A percentile compares a stretch with the other conserved stretches of the same genome.
Evolutionary conservation across 2,329 filamentous ascomycete species (phyloP).

Genomic region (Pestalotiopsis sp.): DNA sequence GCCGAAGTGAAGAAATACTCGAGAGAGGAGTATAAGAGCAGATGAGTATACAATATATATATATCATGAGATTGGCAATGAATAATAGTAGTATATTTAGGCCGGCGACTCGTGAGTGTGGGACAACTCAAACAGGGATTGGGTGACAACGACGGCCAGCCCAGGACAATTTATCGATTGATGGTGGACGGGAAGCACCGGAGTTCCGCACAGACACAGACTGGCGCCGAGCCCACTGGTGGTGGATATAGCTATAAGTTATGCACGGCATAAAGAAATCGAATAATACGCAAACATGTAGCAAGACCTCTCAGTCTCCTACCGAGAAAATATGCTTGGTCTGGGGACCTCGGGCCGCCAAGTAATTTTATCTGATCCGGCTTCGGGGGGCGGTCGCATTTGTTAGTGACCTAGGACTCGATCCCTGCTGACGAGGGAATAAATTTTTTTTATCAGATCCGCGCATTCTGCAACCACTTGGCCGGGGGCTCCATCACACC

Average conservation of each 20-base stretch:
- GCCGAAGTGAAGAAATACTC: neutral
- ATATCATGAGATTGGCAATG: neutral
- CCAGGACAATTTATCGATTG: neutral
- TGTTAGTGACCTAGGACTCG: neutral
- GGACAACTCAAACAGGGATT: neutral
- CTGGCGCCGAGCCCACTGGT: neutral
- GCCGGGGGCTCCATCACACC: neutral
- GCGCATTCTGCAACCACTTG: neutral
- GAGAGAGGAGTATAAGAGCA: neutral
- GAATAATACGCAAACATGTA: neutral
- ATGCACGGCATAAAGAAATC: neutral
- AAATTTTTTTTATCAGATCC: slow-evolving; percentile 16
- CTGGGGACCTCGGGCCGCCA: slow-evolving; percentile 6
- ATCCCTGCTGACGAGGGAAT: slow-evolving; percentile 11
- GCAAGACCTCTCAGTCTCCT: neutral
- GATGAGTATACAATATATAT: neutral
- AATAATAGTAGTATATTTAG: neutral
- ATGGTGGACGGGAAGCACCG: neutral
- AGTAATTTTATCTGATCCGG: slow-evolving; percentile 16
- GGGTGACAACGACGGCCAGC: neutral
- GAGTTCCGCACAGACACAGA: neutral
- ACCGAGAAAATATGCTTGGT: neutral
- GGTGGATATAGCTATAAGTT: neutral
- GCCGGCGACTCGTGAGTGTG: neutral
- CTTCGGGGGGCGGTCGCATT: neutral